Percentiles rank a stretch among this genome's conserved stretches.
These are phyloP conservation scores for Camelina hispida DNA, from an alignment of 345 rosid genomes.

Conservation along the genomic window DNA sequence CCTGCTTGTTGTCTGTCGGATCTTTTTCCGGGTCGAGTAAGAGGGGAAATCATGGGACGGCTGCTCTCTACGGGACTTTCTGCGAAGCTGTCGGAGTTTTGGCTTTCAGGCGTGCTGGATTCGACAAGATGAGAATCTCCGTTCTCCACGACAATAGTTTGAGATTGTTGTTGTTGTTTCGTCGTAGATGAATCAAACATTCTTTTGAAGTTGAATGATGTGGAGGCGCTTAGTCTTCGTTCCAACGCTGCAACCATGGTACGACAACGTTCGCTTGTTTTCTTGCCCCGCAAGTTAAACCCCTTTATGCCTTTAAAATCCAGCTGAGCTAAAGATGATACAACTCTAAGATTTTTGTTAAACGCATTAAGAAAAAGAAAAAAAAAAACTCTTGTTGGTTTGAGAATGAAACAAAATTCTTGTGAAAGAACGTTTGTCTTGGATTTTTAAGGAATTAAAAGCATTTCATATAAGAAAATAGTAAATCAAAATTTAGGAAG, in stretches of 20 bases:
- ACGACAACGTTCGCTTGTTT: constrained; percentile 46
- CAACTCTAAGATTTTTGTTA: constrained; percentile 17
- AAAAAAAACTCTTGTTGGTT: not conserved
- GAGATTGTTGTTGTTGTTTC: constrained; percentile 41
- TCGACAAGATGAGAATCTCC: constrained; percentile 41
- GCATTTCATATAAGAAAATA: constrained; percentile 25
- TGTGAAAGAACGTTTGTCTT: constrained; percentile 19
- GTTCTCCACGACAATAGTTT: constrained; percentile 34
- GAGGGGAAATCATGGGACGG: constrained; percentile 41
- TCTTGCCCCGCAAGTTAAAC: constrained; percentile 44
- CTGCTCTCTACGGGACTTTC: constrained; percentile 40
- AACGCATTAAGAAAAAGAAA: not conserved
- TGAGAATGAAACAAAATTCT: constrained; percentile 22
- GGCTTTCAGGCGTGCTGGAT: constrained; percentile 43
- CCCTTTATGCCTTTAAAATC: constrained; percentile 37
- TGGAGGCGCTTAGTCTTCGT: constrained; percentile 56
- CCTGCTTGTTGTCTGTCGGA: constrained; percentile 54
- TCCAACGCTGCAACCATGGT: constrained; percentile 72
- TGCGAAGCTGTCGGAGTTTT: constrained; percentile 35
- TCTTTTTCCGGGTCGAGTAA: constrained; percentile 37
- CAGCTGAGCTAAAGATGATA: constrained; percentile 37
- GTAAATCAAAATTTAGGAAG: constrained; percentile 33
- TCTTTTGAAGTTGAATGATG: constrained; percentile 53
- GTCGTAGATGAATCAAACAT: constrained; percentile 55
- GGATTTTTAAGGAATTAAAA: constrained; percentile 32